phyloP scores from a whole-genome alignment of 1,284 basidiomycete species.

The Pseudozyma tsukubaensis region DNA sequence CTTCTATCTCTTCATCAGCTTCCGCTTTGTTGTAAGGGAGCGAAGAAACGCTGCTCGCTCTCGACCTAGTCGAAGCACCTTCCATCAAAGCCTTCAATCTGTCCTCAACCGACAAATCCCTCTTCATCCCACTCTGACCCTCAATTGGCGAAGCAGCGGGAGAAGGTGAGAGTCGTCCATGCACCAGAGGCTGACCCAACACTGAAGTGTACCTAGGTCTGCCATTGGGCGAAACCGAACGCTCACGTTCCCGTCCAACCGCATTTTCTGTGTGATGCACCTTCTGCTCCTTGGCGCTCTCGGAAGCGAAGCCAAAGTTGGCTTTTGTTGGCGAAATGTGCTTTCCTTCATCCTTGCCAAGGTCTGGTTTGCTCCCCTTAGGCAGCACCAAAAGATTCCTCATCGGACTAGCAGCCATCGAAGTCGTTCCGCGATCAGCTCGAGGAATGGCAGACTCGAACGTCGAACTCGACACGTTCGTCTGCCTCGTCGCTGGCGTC shows the following conservation, averaged over 20 bases:
- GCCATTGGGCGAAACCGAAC: slow-evolving; percentile 48
- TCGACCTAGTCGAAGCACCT: not conserved
- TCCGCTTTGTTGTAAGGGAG: not conserved
- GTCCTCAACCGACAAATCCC: slow-evolving; percentile 47
- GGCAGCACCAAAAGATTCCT: slow-evolving; percentile 23
- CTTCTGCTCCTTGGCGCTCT: slow-evolving; percentile 17
- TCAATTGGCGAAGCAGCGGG: not conserved
- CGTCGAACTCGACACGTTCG: slow-evolving; percentile 46
- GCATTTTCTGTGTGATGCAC: not conserved
- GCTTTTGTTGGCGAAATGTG: slow-evolving; percentile 32
- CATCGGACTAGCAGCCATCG: not conserved
- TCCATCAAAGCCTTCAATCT: slow-evolving; percentile 55
- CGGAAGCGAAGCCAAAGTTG: slow-evolving; percentile 38
- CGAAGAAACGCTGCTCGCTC: slow-evolving; percentile 11
- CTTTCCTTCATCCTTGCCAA: slow-evolving; percentile 43
- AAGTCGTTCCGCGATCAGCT: not conserved
- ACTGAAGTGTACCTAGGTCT: slow-evolving; percentile 54
- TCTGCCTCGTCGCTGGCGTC: slow-evolving; percentile 9
- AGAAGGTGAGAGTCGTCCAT: slow-evolving; percentile 39
- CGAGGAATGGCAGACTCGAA: slow-evolving; percentile 45
- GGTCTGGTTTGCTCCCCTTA: slow-evolving; percentile 20
- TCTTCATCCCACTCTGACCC: slow-evolving; percentile 5
- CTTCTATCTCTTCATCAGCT: not conserved
- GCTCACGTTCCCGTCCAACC: slow-evolving; percentile 5
- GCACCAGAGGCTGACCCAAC: slow-evolving; percentile 53